These are phyloP conservation scores for Moringa oleifera DNA, from an alignment of 345 rosid genomes.

Conservation along the genomic window DNA sequence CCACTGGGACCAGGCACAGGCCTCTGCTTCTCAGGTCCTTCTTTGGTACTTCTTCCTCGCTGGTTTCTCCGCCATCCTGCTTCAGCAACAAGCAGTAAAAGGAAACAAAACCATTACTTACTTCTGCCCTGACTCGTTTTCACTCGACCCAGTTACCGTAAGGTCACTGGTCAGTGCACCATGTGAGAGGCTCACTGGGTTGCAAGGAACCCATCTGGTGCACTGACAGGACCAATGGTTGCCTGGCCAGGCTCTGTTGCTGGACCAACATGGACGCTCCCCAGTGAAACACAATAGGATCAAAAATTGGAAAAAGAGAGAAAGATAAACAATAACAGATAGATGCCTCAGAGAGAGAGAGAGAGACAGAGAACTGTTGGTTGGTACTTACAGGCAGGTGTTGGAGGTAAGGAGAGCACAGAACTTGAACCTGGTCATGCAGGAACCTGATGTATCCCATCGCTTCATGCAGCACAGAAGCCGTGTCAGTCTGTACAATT, in stretches of 20 bases:
- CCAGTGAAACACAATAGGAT: no score
- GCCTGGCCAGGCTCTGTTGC: no score
- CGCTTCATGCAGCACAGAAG: constrained; percentile 93
- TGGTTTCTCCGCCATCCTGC: constrained; percentile 38
- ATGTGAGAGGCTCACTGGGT: no score
- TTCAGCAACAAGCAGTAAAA: not conserved
- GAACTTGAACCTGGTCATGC: constrained; percentile 89
- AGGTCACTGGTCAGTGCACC: no score
- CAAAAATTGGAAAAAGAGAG: no score
- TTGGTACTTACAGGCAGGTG: constrained; percentile 32
- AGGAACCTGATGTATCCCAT: constrained; percentile 94
- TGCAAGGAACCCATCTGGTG: no score
- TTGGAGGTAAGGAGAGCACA: constrained; percentile 75
- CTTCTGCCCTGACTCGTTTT: no score
- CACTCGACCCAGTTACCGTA: no score
- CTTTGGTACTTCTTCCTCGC: constrained; percentile 24
- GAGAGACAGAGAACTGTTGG: not conserved
- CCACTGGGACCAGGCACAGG: constrained; percentile 71
- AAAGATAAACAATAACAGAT: no score
- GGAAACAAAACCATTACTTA: not conserved
- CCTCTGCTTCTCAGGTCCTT: constrained; percentile 72
- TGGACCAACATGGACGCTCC: no score
- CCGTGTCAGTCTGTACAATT: constrained; percentile 77
- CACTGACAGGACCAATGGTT: no score
- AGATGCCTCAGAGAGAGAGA: no score